These are phyloP conservation scores for Leishmania aethiopica DNA, from an alignment of 208 protist species.

Conservation along the genomic window DNA sequence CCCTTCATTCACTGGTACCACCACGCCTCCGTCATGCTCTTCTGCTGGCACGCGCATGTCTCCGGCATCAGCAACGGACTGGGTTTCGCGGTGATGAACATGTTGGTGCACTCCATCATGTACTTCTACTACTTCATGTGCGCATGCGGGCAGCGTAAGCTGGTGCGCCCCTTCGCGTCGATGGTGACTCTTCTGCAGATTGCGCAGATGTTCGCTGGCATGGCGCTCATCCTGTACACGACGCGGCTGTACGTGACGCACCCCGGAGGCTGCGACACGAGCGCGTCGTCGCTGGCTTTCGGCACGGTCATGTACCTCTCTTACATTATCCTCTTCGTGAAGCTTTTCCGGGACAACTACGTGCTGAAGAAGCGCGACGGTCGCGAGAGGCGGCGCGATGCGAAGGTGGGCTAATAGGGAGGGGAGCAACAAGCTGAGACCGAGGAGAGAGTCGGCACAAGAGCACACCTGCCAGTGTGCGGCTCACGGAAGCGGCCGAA, in stretches of 20 bases:
- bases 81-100: conserved; percentile 93
- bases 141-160: conserved; percentile 50
- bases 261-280: conserved; percentile 52
- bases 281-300: conserved; percentile 36
- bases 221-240: conserved; percentile 31
- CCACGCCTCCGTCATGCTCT: conserved; percentile 91
- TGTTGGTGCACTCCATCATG: conserved; percentile 94
- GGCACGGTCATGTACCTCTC: conserved; percentile 90
- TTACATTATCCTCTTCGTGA: conserved; percentile 90
- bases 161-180: conserved; percentile 71
- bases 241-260: conserved; percentile 35
- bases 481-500: background rate
- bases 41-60: conserved; percentile 85
- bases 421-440: background rate
- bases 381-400: conserved; percentile 7
- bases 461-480: background rate
- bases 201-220: conserved; percentile 89
- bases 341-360: conserved; percentile 66
- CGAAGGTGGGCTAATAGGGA: background rate
- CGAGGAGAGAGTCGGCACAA: background rate
- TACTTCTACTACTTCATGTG: conserved; percentile 94
- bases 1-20: conserved; percentile 94
- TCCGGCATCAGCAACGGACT: conserved; percentile 52
- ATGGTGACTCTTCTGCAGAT: conserved; percentile 89
- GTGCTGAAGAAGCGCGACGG: conserved; percentile 23